phyloP scores from a whole-genome alignment of 2,329 filamentous ascomycete species.

The Aspergillus ruber region DNA sequence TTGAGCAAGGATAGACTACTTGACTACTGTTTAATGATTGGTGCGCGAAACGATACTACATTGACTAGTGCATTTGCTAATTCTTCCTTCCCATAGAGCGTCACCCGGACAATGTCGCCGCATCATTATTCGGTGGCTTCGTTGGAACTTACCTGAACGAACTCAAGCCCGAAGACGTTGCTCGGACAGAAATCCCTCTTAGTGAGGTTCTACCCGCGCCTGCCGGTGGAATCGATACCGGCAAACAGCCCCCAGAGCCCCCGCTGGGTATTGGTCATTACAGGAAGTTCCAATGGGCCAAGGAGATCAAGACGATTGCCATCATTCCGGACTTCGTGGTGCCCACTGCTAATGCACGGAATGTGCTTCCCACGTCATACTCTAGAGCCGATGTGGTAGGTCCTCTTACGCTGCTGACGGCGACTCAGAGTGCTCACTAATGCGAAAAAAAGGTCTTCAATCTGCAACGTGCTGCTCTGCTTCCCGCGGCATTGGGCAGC shows the following conservation, averaged over 20 bases:
- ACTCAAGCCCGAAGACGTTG: slow-evolving; percentile 78
- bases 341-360: slow-evolving; percentile 82
- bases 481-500: slow-evolving; percentile 82
- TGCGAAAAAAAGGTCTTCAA: slow-evolving; percentile 59
- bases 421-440: no score
- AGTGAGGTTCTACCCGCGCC: slow-evolving; percentile 88
- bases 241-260: slow-evolving; percentile 77
- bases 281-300: slow-evolving; percentile 89
- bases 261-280: slow-evolving; percentile 90
- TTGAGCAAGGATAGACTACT: slow-evolving; percentile 76
- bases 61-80: not conserved
- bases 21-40: slow-evolving; percentile 97
- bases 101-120: slow-evolving; percentile 91
- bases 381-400: slow-evolving; percentile 73
- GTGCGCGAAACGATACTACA: slow-evolving; percentile 38
- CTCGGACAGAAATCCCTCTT: slow-evolving; percentile 85
- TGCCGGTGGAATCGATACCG: slow-evolving; percentile 85
- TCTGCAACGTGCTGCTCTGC: slow-evolving; percentile 82
- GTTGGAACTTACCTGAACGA: slow-evolving; percentile 96
- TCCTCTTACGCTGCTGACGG: slow-evolving; percentile 13
- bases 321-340: slow-evolving; percentile 96
- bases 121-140: slow-evolving; percentile 91
- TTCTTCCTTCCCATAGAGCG: slow-evolving; percentile 45
- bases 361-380: slow-evolving; percentile 75
- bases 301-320: slow-evolving; percentile 92